Evolutionary conservation across 345 rosid species (phyloP), one percentile per base, ranked within the genome.

Genomic region (Durio zibethinus): DNA sequence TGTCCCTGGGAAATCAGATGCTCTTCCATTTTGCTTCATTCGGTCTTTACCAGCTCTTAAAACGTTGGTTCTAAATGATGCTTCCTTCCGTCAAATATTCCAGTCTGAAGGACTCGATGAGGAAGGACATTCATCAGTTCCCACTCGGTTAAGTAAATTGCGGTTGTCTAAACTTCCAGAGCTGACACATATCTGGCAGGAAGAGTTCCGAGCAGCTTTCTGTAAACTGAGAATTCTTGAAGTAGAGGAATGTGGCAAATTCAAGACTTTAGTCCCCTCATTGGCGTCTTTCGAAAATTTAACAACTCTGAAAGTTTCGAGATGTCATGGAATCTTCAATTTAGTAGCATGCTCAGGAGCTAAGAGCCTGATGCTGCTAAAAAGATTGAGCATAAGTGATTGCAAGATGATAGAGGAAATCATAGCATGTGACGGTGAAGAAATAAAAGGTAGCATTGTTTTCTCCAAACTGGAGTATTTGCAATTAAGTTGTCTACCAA

Each of bases 351-450:
- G 50, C 31, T 59, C 78, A 16, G 59, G 74, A 0, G 84, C 83
- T 16, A 71, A 76, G 75, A 72, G 73, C 45, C n/a, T 79, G 5
- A 48, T 48, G 63, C 35, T 61, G 5, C 84, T 82, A 10, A 12
- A 25, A 18, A 73, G 10, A 38, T 33, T 82, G 72, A 75, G 21
- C 5, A 45, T 85, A 31, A 12, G 11, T 6, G 63, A 76, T 7
- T 85, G 85, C 43, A 10, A 78, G 12, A 33, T 29, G 56, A 18
- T 85, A 1, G 36, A 29, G 11, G 76, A 82, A 50, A 56, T 82
- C 7, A 59, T 80, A 47, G 66, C 43, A 15, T 18, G 12, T 6
- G 52, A 21, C 3, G 74, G 1, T 27, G 78, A 81, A 7, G 78
- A 79, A 21, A 15, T 16, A 36, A 20, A 70, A 31, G 66, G 53